Evolutionary conservation across 441 rosid genomes (phyloP).

Genomic region (Manihot esculenta): DNA sequence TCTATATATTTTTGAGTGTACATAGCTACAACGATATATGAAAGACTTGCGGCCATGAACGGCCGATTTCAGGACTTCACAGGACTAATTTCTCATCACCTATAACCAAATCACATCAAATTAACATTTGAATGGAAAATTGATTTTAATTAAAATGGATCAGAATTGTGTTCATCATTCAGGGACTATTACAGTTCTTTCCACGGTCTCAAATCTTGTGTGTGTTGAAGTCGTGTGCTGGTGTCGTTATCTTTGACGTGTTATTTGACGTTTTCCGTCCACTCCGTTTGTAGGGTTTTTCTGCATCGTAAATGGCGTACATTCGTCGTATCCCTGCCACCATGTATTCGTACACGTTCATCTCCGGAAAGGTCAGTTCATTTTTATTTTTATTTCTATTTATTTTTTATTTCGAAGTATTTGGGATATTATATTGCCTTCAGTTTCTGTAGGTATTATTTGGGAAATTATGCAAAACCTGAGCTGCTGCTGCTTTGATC

Average conservation of each 20-base stretch:
- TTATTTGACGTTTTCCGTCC: constrained; percentile 17
- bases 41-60: constrained; percentile 22
- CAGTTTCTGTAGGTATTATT: not conserved
- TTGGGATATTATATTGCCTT: not conserved
- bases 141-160: not conserved
- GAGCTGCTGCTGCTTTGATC: too few relatives aligned
- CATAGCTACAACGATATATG: constrained; percentile 12
- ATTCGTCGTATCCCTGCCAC: not conserved
- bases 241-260: constrained; percentile 1
- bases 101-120: not conserved
- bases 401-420: not conserved
- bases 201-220: too few relatives aligned
- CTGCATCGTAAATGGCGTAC: not conserved
- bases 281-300: not conserved
- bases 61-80: constrained; percentile 23
- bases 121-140: not conserved
- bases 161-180: not conserved
- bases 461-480: not conserved
- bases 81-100: constrained; percentile 9
- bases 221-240: not conserved
- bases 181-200: not conserved
- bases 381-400: not conserved
- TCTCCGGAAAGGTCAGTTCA: not conserved
- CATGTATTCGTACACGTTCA: not conserved
- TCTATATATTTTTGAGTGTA: constrained; percentile 18